Evolutionary conservation across 805 yeast species (phyloP).

Genomic region (Saccharomycopsis sp.): DNA sequence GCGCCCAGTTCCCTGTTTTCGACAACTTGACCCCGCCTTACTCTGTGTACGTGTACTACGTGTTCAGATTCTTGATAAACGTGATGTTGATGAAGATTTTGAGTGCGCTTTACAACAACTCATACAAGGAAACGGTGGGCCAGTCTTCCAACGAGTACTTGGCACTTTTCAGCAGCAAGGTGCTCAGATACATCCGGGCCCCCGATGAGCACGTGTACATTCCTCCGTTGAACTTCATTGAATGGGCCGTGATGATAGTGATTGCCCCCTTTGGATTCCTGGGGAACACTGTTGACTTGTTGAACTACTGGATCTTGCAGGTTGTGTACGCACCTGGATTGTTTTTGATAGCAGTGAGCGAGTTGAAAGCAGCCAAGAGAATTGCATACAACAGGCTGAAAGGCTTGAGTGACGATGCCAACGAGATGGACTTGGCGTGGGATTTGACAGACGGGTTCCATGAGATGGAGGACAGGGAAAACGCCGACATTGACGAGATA

Average conservation of each 20-base stretch:
- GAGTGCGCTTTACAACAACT: slow-evolving; percentile 77
- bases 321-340: slow-evolving; percentile 61
- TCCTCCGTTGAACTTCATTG: slow-evolving; percentile 76
- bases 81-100: slow-evolving; percentile 74
- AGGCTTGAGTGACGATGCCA: slow-evolving; percentile 67
- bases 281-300: slow-evolving; percentile 22
- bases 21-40: slow-evolving; percentile 75
- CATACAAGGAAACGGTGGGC: slow-evolving; percentile 70
- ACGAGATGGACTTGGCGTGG: slow-evolving; percentile 73
- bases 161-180: slow-evolving; percentile 76
- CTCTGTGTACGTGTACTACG: slow-evolving; percentile 66
- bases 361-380: slow-evolving; percentile 57
- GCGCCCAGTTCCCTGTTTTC: slow-evolving; percentile 62
- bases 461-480: slow-evolving; percentile 21
- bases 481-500: slow-evolving; percentile 2
- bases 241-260: slow-evolving; percentile 31
- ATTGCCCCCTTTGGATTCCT: slow-evolving; percentile 22
- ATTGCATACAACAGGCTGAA: slow-evolving; percentile 60
- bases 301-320: slow-evolving; percentile 53
- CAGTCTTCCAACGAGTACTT: slow-evolving; percentile 79
- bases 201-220: slow-evolving; percentile 81
- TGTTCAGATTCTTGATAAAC: slow-evolving; percentile 67
- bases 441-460: slow-evolving; percentile 67
- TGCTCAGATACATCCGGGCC: slow-evolving; percentile 74
- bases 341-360: slow-evolving; percentile 50